phyloP scores from a whole-genome alignment of 306 rosid species.

The Alnus glutinosa region DNA sequence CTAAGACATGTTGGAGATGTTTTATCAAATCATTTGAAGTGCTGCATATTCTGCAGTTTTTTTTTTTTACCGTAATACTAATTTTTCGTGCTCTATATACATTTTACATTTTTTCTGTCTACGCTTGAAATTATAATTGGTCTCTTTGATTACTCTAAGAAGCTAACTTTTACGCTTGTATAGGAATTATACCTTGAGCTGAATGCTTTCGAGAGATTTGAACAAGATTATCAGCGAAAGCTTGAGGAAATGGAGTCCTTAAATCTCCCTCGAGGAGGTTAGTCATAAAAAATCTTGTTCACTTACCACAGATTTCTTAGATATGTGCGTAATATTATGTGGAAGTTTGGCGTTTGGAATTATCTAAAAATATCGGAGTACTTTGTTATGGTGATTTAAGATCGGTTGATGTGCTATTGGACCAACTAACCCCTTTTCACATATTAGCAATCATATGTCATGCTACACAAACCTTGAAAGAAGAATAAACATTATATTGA shows the following conservation, averaged over 20 bases:
- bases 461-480: neutral
- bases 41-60: neutral
- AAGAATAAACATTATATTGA: neutral
- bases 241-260: conserved; percentile 71
- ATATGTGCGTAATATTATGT: neutral
- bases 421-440: neutral
- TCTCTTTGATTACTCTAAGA: conserved; percentile 19
- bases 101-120: conserved; percentile 10
- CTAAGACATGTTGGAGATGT: conserved; percentile 2
- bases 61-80: conserved; percentile 2
- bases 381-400: neutral
- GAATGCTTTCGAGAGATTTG: conserved; percentile 68
- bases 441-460: neutral
- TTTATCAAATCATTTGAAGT: conserved; percentile 3
- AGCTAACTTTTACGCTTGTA: conserved; percentile 25
- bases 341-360: neutral
- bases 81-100: conserved; percentile 9
- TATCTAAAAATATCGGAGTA: neutral
- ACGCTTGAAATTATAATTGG: conserved; percentile 2
- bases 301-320: neutral
- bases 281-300: conserved; percentile 13
- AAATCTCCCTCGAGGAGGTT: conserved; percentile 79
- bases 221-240: conserved; percentile 82
- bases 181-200: conserved; percentile 89
- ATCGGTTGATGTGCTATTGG: neutral